phyloP scores from a whole-genome alignment of 768 basidiomycete genomes.

The Hygrocybe punicea region DNA sequence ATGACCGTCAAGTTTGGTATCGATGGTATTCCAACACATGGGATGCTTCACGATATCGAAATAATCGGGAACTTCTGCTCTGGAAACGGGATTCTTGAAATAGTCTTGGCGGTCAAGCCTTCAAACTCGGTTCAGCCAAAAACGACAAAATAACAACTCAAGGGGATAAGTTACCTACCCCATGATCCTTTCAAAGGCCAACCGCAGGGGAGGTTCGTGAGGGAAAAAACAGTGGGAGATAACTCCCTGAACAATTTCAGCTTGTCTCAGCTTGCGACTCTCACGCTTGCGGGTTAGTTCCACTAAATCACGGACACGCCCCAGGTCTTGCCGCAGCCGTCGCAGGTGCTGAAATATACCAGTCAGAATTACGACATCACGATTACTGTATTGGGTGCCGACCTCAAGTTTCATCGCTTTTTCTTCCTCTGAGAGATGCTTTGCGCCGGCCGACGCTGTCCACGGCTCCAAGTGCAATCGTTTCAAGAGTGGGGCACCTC shows the following conservation, averaged over 20 bases:
- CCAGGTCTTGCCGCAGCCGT: conserved; percentile 72
- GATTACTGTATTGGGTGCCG: conserved; percentile 19
- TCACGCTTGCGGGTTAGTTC: conserved; percentile 76
- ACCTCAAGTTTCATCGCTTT: conserved; percentile 81
- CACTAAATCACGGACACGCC: conserved; percentile 61
- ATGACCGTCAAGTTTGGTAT: conserved; percentile 73
- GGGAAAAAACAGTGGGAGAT: conserved; percentile 64
- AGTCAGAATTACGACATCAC: not conserved
- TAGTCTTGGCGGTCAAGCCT: conserved; percentile 72
- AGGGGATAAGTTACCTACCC: conserved; percentile 54
- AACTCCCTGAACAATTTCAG: conserved; percentile 62
- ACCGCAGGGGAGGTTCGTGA: conserved; percentile 56
- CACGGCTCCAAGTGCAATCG: conserved; percentile 94
- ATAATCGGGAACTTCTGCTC: conserved; percentile 81
- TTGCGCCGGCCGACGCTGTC: conserved; percentile 72
- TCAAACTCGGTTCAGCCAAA: conserved; percentile 9
- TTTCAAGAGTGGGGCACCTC: conserved; percentile 92
- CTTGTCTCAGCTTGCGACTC: conserved; percentile 68
- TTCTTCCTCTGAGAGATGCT: conserved; percentile 75
- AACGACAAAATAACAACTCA: not conserved
- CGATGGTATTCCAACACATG: conserved; percentile 86
- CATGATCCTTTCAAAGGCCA: conserved; percentile 67
- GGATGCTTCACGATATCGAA: conserved; percentile 81
- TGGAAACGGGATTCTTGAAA: conserved; percentile 83
- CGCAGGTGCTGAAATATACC: conserved; percentile 45